Conservation (phyloP, 2,329 filamentous ascomycete species). For the Blastomyces percursus region DNA sequence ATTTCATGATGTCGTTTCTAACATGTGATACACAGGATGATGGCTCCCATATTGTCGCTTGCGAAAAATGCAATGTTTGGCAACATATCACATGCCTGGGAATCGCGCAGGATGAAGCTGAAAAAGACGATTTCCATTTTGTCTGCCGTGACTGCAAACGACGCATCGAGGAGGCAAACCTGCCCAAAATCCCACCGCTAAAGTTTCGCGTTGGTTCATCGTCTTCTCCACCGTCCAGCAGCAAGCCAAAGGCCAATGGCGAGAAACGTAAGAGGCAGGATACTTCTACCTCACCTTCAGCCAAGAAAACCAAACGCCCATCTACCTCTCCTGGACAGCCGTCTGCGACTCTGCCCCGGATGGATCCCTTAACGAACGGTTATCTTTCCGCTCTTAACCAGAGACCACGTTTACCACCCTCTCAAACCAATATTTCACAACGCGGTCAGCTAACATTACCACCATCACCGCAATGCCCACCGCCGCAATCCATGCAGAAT, state of each 20-base stretch:
- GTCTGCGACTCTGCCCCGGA: neutral
- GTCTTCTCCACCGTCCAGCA: conserved; percentile 33
- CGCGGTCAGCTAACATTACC: neutral
- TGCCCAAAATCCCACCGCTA: conserved; percentile 51
- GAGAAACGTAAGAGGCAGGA: conserved; percentile 18
- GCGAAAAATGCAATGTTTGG: conserved; percentile 90
- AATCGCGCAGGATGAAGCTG: conserved; percentile 66
- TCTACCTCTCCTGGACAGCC: conserved; percentile 3
- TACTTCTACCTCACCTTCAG: conserved; percentile 17
- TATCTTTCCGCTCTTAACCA: neutral
- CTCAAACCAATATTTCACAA: neutral
- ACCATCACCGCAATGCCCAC: conserved; percentile 1
- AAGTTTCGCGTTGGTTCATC: conserved; percentile 47
- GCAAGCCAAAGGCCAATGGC: conserved; percentile 9
- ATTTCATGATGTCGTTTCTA: neutral
- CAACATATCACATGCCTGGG: conserved; percentile 90
- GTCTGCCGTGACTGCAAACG: conserved; percentile 68
- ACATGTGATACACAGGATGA: conserved; percentile 51
- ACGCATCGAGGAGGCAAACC: conserved; percentile 51
- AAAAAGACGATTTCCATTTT: conserved; percentile 77
- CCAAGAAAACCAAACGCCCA: conserved; percentile 17
- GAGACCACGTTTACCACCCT: neutral
- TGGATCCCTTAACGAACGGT: conserved; percentile 4
- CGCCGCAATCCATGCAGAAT: neutral
- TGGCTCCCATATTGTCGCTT: conserved; percentile 84